A percentile compares a stretch with the other conserved stretches of the same genome.
These are phyloP conservation scores for Lachancea fermentati DNA, from an alignment of 805 yeast species.

Conservation along the genomic window DNA sequence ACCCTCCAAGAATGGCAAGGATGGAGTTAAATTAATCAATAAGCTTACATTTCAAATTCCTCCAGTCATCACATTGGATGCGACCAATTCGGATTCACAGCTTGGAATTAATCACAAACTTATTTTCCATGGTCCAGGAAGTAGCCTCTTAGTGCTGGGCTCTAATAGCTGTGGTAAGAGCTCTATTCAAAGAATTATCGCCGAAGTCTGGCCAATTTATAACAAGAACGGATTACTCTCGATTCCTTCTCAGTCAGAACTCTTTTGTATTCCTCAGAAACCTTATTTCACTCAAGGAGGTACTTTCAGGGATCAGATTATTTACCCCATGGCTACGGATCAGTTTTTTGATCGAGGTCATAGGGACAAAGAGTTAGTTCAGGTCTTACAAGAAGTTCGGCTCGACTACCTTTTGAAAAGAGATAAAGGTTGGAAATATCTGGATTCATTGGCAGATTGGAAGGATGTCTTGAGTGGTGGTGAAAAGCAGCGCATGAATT, in stretches of 20 bases:
- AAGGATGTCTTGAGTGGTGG: constrained; percentile 94
- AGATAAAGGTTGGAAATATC: constrained; percentile 43
- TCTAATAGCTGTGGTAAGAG: constrained; percentile 90
- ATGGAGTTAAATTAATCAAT: constrained; percentile 56
- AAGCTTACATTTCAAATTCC: constrained; percentile 54
- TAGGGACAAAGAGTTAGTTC: constrained; percentile 63
- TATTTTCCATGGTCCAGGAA: constrained; percentile 38
- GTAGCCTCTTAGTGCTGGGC: constrained; percentile 75
- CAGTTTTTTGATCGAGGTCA: constrained; percentile 71
- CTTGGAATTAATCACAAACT: constrained; percentile 35
- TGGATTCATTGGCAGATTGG: constrained; percentile 60
- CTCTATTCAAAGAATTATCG: constrained; percentile 73
- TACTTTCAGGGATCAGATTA: constrained; percentile 83
- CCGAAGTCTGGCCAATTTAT: constrained; percentile 90
- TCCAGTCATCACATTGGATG: constrained; percentile 18
- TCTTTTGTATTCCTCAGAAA: constrained; percentile 78
- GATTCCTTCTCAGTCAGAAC: constrained; percentile 64
- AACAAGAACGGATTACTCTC: constrained; percentile 64
- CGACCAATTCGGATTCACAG: constrained; percentile 9
- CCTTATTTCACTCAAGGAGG: constrained; percentile 75
- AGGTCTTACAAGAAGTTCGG: constrained; percentile 67
- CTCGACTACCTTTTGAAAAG: constrained; percentile 75
- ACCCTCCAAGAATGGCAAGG: constrained; percentile 59
- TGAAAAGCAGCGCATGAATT: constrained; percentile 83
- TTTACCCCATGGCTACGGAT: constrained; percentile 73